Base-by-base conservation (phyloP, 2,329 filamentous ascomycete species). In the Alternaria triticimaculans region DNA sequence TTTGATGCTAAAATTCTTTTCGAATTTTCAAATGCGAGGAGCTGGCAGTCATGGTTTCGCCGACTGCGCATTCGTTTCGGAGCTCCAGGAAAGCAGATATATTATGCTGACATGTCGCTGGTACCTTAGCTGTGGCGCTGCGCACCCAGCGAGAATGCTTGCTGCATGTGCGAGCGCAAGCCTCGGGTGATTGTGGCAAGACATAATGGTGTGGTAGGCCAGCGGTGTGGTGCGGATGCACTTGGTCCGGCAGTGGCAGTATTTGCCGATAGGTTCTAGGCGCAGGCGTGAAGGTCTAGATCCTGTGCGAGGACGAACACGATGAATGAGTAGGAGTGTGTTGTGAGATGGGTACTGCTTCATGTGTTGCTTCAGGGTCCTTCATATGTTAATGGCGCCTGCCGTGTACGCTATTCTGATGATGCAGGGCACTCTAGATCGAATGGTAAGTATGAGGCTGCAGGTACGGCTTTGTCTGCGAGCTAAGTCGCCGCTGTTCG, bases 381-480 rank as follows among this genome's bases (percentile, higher is more conserved):
- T 41, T 1, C 0, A 1, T 0, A 41, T 41, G 8, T 18, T 18
- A 6, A 41, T 18, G n/a, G 37, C n/a, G 37, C 37, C 37, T 41
- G 37, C 37, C 3, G 37, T 41, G 37, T 41, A 41, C 37, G 37
- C 37, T 41, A 41, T 2, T 3, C 4, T n/a, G 12, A 25, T 57
- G 26, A 14, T n/a, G 15, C 48, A 53, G 37, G 45, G 26, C 11
- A 49, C 25, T 25, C 33, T 30, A 25, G 30, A 28, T 62, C 30
- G 43, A 25, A 49, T 60, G 18, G 50, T 55, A 51, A 48, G 55
- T 33, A 23, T 45, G 18, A 50, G 48, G 58, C 61, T 64, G 62
- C 62, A 64, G 62, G 58, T 62, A 64, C 62, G 43, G 51, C 18
- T 54, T 28, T 26, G 23, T 41, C 37, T 60, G 44, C 51, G 44